phyloP scores from a whole-genome alignment of 2,329 filamentous ascomycete species.

The Trichoderma afroharzianum region DNA sequence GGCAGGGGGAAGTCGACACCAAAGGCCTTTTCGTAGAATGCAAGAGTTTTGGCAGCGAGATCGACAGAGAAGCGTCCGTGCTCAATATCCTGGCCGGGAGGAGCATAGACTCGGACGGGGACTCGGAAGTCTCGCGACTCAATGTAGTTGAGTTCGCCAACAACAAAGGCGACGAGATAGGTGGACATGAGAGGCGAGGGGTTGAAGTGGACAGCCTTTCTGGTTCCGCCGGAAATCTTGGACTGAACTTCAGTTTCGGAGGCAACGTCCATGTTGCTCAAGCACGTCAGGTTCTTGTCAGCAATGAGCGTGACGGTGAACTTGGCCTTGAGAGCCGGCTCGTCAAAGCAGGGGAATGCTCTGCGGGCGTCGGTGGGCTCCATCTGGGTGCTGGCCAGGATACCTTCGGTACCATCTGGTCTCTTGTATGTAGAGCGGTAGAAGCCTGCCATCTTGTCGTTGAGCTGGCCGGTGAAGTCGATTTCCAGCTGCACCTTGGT shows the following conservation, averaged over 20 bases:
- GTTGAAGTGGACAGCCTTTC: conserved; percentile 83
- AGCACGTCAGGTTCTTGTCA: conserved; percentile 83
- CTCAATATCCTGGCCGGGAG: conserved; percentile 83
- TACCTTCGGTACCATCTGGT: conserved; percentile 70
- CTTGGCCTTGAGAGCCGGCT: conserved; percentile 87
- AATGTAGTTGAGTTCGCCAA: conserved; percentile 90
- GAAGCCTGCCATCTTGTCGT: conserved; percentile 97
- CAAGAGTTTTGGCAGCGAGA: conserved; percentile 82
- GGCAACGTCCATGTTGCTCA: conserved; percentile 95
- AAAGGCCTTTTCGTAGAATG: conserved; percentile 95
- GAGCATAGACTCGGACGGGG: conserved; percentile 90
- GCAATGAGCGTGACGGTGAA: conserved; percentile 90
- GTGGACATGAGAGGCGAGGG: conserved; percentile 93
- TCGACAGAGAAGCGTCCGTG: conserved; percentile 88
- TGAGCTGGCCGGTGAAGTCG: conserved; percentile 71
- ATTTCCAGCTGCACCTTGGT: conserved; percentile 64
- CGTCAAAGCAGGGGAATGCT: conserved; percentile 95
- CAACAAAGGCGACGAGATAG: conserved; percentile 89
- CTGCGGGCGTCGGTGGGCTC: conserved; percentile 90
- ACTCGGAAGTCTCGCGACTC: conserved; percentile 90
- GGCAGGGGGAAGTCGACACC: conserved; percentile 64
- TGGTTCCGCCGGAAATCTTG: conserved; percentile 43
- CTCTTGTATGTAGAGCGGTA: conserved; percentile 93
- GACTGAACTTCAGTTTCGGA: conserved; percentile 64
- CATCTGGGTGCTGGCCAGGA: conserved; percentile 92